Base-by-base conservation (phyloP, 176 grass and related monocot species). In the Oryza meyeriana region DNA sequence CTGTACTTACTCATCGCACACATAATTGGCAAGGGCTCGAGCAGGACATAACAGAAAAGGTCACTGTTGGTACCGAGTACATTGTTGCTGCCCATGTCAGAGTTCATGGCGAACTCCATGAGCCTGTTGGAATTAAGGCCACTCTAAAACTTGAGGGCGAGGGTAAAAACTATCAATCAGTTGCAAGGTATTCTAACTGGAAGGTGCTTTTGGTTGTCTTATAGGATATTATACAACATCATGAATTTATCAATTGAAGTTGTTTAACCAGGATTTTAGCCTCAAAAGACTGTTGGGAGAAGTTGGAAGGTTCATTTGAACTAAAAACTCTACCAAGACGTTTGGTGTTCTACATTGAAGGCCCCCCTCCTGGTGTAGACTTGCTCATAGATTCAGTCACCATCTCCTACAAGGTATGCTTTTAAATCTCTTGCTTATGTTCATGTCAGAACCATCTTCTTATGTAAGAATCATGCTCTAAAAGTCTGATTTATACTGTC, bases 11-110 rank as follows among this genome's bases (percentile, higher is more conserved):
- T 33, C 38, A 88, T 38, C 86, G 96, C 45, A 95, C 71, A 34
- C 86, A 93, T 77, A 90, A 10, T 55, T 99, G 96, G 96, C 93
- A 99, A 74, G 96, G 96, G 64, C 74, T 99, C 66, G 93, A 99
- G 52, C 96, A 99, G 76, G 93, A 92, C 61, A 80, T 99, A 74
- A 91, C 90, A 0, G 89, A 81, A 75, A 93, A 90, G 32, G 68
- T 99, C 76, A 74, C 64, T 30, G n/a, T 61, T 58, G 69, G 91
- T 87, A 85, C 82, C 2, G 85, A 95, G 66, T 99, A 99, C 79
- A 67, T 83, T 18, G 76, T 95, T 69, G 66, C 39, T 74, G 82
- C 86, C 29, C 88, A 81, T 88, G 93, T 99, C 68, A 85, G 88
- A 86, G 87, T 95, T 83, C 71, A 76, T 68, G 93, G 91, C 26